These are phyloP conservation scores for Neckera pumila DNA, from an alignment of 225 moss, liverwort and hornwort genomes.

Conservation along the genomic window DNA sequence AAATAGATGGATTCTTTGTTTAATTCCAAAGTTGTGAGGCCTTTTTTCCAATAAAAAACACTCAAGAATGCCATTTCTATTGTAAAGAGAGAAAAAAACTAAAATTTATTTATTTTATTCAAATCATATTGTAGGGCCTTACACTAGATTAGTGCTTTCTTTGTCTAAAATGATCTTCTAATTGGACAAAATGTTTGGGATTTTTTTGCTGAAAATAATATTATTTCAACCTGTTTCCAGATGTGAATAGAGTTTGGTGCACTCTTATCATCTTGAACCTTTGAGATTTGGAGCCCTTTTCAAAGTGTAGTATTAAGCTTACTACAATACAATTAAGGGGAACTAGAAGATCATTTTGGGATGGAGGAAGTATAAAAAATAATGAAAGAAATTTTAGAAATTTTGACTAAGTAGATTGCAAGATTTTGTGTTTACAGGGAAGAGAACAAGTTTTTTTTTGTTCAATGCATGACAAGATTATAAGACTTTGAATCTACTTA, in stretches of 20 bases:
- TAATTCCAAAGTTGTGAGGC: rapidly evolving
- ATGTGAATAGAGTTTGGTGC: too few species aligned
- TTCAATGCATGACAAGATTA: not conserved
- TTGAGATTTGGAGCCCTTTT: too few species aligned
- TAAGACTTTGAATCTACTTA: not conserved
- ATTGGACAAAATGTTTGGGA: too few species aligned
- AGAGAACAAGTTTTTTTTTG: rapidly evolving
- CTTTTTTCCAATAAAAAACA: not conserved
- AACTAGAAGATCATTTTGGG: too few species aligned
- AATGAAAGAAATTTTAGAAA: not conserved
- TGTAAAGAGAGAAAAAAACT: rapidly evolving
- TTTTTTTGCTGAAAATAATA: too few species aligned
- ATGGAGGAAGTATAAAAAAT: not conserved
- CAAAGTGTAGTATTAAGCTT: too few species aligned
- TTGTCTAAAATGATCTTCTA: too few species aligned
- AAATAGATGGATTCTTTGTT: not conserved
- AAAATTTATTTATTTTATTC: not conserved
- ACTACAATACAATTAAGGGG: too few species aligned
- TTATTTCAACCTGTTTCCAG: too few species aligned
- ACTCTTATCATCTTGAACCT: too few species aligned
- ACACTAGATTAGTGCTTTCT: not conserved
- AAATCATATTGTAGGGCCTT: rapidly evolving
- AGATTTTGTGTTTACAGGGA: rapidly evolving
- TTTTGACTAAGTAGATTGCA: not conserved
- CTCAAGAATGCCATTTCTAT: not conserved